A percentile compares a stretch with the other conserved stretches of the same genome.
Conservation (phyloP, 805 yeast genomes). For the Metschnikowia anglica region DNA sequence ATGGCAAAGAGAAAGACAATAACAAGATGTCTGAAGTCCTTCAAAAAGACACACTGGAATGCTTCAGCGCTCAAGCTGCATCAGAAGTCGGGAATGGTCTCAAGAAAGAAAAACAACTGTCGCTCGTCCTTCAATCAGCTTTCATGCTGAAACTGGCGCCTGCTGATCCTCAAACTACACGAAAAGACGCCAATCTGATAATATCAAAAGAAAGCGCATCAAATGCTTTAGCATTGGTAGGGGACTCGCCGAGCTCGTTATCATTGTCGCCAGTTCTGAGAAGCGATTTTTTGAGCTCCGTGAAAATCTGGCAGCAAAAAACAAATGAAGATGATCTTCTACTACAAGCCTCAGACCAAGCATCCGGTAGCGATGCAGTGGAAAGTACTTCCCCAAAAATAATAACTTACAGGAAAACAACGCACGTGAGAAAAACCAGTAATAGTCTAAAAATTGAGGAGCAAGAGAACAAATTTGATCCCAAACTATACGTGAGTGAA, state of each 20-base stretch:
- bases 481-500: conserved; percentile 56
- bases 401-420: conserved; percentile 39
- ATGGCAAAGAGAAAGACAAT: neutral
- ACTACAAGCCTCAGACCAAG: conserved; percentile 6
- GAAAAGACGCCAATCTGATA: conserved; percentile 47
- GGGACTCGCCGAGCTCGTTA: conserved; percentile 11
- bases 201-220: conserved; percentile 23
- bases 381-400: conserved; percentile 34
- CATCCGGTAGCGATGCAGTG: conserved; percentile 6
- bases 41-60: neutral
- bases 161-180: conserved; percentile 53
- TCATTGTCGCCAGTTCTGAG: conserved; percentile 15
- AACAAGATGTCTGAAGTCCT: neutral
- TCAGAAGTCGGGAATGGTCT: neutral
- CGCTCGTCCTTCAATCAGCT: conserved; percentile 31
- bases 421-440: conserved; percentile 34
- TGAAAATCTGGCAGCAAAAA: conserved; percentile 20
- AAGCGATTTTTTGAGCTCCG: conserved; percentile 17
- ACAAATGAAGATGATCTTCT: conserved; percentile 8
- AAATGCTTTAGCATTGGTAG: conserved; percentile 11
- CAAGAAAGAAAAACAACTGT: conserved; percentile 1
- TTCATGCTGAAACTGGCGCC: conserved; percentile 44
- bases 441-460: conserved; percentile 11
- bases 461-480: conserved; percentile 29
- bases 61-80: neutral